Conservation (phyloP, 1,139 yeast species). For the Hyphopichia fennica region DNA sequence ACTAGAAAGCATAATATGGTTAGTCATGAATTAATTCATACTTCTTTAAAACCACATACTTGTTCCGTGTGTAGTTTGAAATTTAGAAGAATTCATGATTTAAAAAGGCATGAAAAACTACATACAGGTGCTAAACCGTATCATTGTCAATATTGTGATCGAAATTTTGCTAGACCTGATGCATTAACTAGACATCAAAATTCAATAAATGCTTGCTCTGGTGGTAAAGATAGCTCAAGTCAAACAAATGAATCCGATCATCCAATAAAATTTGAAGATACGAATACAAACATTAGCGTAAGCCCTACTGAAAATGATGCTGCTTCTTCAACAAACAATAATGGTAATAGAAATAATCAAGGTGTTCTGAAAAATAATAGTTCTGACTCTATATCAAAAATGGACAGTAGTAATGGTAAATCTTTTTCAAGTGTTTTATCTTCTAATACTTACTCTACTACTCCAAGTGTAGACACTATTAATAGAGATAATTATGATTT, state of each 20-base stretch:
- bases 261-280: background rate
- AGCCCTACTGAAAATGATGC: background rate
- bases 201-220: conserved; percentile 41
- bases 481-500: conserved; percentile 13
- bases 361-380: no score
- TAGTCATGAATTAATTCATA: conserved; percentile 70
- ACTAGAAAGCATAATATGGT: conserved; percentile 75
- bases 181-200: conserved; percentile 69
- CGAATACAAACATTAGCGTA: background rate
- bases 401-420: no score
- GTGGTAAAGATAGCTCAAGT: background rate
- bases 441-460: background rate
- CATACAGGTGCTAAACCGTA: conserved; percentile 79
- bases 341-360: no score
- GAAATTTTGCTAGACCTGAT: conserved; percentile 75
- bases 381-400: no score
- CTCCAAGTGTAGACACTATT: conserved; percentile 5
- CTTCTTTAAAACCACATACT: conserved; percentile 63
- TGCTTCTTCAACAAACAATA: background rate
- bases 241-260: background rate
- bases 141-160: conserved; percentile 59
- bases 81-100: conserved; percentile 74
- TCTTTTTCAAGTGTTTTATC: conserved; percentile 3
- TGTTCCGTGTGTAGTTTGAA: conserved; percentile 64
- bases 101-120: conserved; percentile 70